Base-by-base conservation (phyloP, 148 eudicot species). In the Oxyria digyna region DNA sequence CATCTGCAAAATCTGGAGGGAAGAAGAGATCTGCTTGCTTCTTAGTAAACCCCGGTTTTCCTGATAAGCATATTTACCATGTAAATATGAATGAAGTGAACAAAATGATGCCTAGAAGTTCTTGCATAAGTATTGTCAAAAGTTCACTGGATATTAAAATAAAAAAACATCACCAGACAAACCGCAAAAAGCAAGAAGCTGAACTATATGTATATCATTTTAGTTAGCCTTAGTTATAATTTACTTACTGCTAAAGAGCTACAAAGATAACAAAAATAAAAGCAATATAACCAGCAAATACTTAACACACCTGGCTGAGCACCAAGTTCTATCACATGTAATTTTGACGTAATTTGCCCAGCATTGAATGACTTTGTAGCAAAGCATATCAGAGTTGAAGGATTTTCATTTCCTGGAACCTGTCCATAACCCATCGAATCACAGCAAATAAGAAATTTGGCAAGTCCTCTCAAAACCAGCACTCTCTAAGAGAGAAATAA, bases 11-110 rank as follows among this genome's bases (percentile, higher is more conserved):
- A 79, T 94, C 98, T 31, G 97, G 98, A 72, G 98, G 98, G 49
- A 94, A 94, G 79, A 94, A 94, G 21, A 94, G 89, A 83, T 94
- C 98, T 45, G 97, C 97, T 77, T 94, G 98, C 72, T 94, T 94
- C 81, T 94, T 94, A 3, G 91, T 59, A 71, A 94, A 94, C 43
- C 92, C 82, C 35, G 93, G 82, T 72, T 83, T 90, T 52, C 98
- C 98, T 94, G 85, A 57, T 8, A 69, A 70, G 37, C 55, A 45
- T 29, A 26, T 14, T 68, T 42, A n/a, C 40, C 26, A 45, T 17
- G 48, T 67, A 14, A 42, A 67, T 26, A 68, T 40, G 23, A 49
- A 23, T 18, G 31, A 52, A 42, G 32, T 50, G 27, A 18, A 50
- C 3, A 21, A 14, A 59, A 26, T 42, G 27, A 67, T 37, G 69